These are phyloP conservation scores for Nemania sp. DNA, from an alignment of 2,329 filamentous ascomycete species.

Conservation along the genomic window DNA sequence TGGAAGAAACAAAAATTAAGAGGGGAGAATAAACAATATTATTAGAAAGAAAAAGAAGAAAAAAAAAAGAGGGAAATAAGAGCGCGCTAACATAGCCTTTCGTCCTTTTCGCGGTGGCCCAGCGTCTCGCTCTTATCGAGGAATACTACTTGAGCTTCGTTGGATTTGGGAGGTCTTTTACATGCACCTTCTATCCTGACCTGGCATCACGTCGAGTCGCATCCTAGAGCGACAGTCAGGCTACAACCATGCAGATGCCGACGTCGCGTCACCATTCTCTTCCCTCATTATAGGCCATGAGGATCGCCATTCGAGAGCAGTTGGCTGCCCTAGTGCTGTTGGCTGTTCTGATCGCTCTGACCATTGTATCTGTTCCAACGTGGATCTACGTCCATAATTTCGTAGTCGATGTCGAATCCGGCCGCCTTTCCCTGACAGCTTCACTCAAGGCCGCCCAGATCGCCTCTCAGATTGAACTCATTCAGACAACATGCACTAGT, in stretches of 20 bases:
- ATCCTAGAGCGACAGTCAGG: conserved; percentile 23
- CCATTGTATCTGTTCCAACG: conserved; percentile 83
- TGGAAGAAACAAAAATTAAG: background rate
- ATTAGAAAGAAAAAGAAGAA: too few relatives aligned
- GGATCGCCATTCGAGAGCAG: conserved; percentile 89
- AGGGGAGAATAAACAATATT: background rate
- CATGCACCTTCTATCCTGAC: conserved; percentile 7
- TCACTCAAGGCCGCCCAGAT: conserved; percentile 88
- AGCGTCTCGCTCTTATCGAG: background rate
- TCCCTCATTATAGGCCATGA: conserved; percentile 66
- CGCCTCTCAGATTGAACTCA: conserved; percentile 80
- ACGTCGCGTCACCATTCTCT: conserved; percentile 42
- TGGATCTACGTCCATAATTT: conserved; percentile 70
- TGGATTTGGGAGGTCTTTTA: conserved; percentile 9
- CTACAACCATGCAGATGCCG: conserved; percentile 50
- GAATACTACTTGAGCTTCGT: conserved; percentile 4
- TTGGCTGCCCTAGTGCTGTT: conserved; percentile 82
- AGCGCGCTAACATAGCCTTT: background rate
- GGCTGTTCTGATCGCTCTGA: conserved; percentile 78
- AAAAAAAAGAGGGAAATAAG: background rate
- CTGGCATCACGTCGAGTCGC: conserved; percentile 20
- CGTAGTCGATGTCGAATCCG: conserved; percentile 64
- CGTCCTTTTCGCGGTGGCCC: conserved; percentile 4
- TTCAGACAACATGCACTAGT: conserved; percentile 79
- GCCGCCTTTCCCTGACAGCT: conserved; percentile 80